Evolutionary conservation across 2,329 filamentous ascomycete species (phyloP), one percentile per base, ranked within the genome.

Genomic region (Raffaelea albimanens): DNA sequence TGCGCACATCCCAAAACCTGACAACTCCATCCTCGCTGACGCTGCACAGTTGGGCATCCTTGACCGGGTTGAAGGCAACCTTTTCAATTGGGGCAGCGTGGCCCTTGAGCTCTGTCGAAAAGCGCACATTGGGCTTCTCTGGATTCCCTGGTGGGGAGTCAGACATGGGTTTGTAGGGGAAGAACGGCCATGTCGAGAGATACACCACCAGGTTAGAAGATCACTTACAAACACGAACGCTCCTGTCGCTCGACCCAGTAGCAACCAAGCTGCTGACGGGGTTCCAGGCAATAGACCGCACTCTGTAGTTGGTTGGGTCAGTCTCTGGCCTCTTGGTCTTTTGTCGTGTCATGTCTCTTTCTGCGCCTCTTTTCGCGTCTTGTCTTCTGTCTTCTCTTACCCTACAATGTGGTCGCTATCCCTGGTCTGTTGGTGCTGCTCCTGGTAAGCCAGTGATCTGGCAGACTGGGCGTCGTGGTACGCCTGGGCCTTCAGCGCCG

Each of bases 281-380:
- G 55, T 91, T 95, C 91, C 91, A 97, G 36, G 86, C 83, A 55
- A 97, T 82, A 2, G 85, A 83, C 38, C 86, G 81, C 48, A 94
- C 73, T 53, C 83, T 88, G 54, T 46, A 49, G n/a, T n/a, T n/a
- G n/a, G n/a, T n/a, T n/a, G n/a, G n/a, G n/a, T n/a, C n/a, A n/a
- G n/a, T n/a, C n/a, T n/a, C n/a, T n/a, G n/a, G n/a, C n/a, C n/a
- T 5, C n/a, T n/a, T 7, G 22, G 10, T 33, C 25, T 29, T 29
- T 7, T 7, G 7, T 7, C 25, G 25, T 29, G 25, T n/a, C n/a
- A n/a, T n/a, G n/a, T n/a, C n/a, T n/a, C n/a, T 29, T 29, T 29
- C 25, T 13, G 25, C 13, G 7, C 25, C 25, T 29, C 7, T 29
- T 29, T 29, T 7, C n/a, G n/a, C n/a, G n/a, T n/a, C 7, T 29